These are phyloP conservation scores for Corchorus olitorius DNA, from an alignment of 345 rosid genomes.

Conservation along the genomic window DNA sequence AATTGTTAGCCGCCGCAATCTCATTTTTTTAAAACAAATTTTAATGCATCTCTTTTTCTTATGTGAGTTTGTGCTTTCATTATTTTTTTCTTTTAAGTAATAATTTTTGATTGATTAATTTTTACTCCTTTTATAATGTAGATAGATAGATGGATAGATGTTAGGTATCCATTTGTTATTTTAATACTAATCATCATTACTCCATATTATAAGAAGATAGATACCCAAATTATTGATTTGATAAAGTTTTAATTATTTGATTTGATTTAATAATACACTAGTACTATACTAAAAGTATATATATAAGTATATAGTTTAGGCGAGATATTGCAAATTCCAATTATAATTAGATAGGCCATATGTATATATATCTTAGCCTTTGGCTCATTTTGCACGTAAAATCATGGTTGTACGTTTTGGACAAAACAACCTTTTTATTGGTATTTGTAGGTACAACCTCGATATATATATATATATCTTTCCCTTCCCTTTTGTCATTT, in stretches of 20 bases:
- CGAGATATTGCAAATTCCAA: not conserved
- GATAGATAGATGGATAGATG: not conserved
- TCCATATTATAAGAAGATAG: too few species aligned
- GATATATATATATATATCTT: not conserved
- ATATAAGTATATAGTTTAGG: not conserved
- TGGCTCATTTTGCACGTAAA: constrained; percentile 19
- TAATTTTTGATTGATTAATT: too few species aligned
- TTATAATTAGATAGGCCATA: not conserved
- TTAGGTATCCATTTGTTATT: too few species aligned
- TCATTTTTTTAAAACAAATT: not conserved
- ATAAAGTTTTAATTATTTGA: too few species aligned
- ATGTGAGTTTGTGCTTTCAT: not conserved
- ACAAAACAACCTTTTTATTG: constrained; percentile 17
- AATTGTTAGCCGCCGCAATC: constrained; percentile 46
- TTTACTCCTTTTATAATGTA: not conserved
- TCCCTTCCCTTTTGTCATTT: not conserved
- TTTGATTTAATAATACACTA: too few species aligned
- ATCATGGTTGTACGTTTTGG: constrained; percentile 3
- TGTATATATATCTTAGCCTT: not conserved
- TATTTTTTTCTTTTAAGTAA: not conserved
- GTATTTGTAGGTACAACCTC: constrained; percentile 14
- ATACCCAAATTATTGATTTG: too few species aligned
- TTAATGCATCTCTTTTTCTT: not conserved
- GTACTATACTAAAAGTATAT: too few species aligned
- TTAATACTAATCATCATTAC: too few species aligned